phyloP scores from a whole-genome alignment of 2,329 filamentous ascomycete genomes.

The Chaetomium strumarium region DNA sequence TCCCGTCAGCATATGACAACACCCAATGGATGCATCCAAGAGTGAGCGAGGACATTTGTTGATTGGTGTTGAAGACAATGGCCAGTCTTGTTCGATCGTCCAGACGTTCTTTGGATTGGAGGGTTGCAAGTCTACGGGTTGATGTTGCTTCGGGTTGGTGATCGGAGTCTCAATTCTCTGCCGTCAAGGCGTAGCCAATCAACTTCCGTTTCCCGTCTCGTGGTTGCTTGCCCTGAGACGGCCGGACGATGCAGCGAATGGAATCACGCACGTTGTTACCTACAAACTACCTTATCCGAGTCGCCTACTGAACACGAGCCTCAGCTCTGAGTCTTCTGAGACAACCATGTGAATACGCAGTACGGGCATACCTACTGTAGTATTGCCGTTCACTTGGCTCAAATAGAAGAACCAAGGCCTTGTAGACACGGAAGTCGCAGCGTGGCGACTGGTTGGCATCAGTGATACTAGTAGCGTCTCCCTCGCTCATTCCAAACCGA shows the following conservation, averaged over 20 bases:
- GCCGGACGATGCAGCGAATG: constrained; percentile 5
- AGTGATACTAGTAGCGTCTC: too few relatives aligned
- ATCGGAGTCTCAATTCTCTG: not conserved
- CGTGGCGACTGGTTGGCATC: not conserved
- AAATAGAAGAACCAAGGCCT: not conserved
- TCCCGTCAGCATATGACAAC: too few relatives aligned
- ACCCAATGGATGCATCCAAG: too few relatives aligned
- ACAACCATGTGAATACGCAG: not conserved
- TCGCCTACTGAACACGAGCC: too few relatives aligned
- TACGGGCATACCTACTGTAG: too few relatives aligned
- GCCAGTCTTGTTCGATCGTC: not conserved
- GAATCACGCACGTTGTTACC: not conserved
- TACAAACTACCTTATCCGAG: not conserved
- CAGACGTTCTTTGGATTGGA: not conserved
- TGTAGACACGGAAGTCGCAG: constrained; percentile 15
- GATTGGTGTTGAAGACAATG: not conserved
- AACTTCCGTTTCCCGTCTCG: not conserved
- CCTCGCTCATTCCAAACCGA: not conserved
- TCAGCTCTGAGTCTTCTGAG: not conserved
- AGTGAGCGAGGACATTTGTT: not conserved
- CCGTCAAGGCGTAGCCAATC: constrained; percentile 10
- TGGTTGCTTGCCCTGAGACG: constrained; percentile 20
- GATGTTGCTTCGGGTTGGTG: not conserved
- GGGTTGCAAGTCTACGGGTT: constrained; percentile 3
- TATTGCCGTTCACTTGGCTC: not conserved